These are phyloP conservation scores for Cymbopogon flexuosus DNA, from an alignment of 202 grass and related monocot genomes.

Conservation along the genomic window DNA sequence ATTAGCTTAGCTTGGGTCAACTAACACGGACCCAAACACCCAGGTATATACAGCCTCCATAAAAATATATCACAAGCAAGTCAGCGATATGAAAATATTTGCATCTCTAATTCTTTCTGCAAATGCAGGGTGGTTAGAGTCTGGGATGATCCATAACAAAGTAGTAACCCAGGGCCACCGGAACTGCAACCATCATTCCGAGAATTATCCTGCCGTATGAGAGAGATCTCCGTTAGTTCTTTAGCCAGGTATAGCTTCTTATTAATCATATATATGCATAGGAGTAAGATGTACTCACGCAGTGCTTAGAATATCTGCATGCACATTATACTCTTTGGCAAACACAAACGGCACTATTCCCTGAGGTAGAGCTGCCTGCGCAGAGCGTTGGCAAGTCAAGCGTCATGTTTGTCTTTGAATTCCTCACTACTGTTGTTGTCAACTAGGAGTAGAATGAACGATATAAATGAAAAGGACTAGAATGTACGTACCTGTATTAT, in stretches of 20 bases:
- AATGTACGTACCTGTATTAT: slow-evolving; percentile 80
- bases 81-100: not conserved
- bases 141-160: slow-evolving; percentile 45
- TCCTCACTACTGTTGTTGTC: not conserved
- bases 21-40: not conserved
- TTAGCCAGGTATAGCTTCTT: not conserved
- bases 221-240: slow-evolving; percentile 1
- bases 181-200: slow-evolving; percentile 80
- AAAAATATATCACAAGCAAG: slow-evolving; percentile 24
- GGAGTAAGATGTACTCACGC: slow-evolving; percentile 46
- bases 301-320: slow-evolving; percentile 75
- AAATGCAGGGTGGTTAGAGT: slow-evolving; percentile 14
- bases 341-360: slow-evolving; percentile 93
- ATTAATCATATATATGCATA: not conserved
- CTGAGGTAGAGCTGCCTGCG: slow-evolving; percentile 87
- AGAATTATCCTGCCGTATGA: slow-evolving; percentile 61
- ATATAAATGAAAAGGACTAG: not conserved
- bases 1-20: not conserved
- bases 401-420: slow-evolving; percentile 5
- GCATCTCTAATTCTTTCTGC: not conserved
- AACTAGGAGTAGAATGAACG: not conserved
- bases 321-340: slow-evolving; percentile 78
- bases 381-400: slow-evolving; percentile 14
- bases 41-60: slow-evolving; percentile 16
- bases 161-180: slow-evolving; percentile 71